These are phyloP conservation scores for Funneliformis geosporum DNA, from an alignment of 192 early-diverging fungal genomes.

Conservation along the genomic window DNA sequence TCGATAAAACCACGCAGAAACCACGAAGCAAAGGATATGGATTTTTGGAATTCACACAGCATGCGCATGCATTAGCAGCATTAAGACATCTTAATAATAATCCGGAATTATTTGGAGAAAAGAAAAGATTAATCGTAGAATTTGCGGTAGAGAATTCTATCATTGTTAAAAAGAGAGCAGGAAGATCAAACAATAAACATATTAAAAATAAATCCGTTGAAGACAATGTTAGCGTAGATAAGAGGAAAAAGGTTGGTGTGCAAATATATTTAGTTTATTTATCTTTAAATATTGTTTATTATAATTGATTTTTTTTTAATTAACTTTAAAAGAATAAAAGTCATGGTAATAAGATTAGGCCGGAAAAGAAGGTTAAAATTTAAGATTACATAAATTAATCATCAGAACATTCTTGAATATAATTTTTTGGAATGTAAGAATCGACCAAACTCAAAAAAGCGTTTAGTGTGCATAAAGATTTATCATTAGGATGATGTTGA, in stretches of 20 bases:
- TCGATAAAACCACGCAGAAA: conserved; percentile 72
- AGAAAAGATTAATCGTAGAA: conserved; percentile 80
- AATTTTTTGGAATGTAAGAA: conserved; percentile 40
- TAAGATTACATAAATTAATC: neutral
- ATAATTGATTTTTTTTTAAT: neutral
- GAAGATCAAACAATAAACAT: conserved; percentile 19
- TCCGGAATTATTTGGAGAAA: conserved; percentile 62
- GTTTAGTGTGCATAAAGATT: conserved; percentile 41
- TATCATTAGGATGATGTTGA: conserved; percentile 38
- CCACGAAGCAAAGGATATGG: conserved; percentile 84
- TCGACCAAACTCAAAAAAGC: conserved; percentile 41
- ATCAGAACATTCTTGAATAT: conserved; percentile 38
- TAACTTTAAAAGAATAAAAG: too few relatives aligned
- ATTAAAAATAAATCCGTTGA: neutral
- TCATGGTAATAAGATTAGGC: too few relatives aligned
- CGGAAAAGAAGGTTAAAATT: too few relatives aligned
- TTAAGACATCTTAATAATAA: conserved; percentile 90
- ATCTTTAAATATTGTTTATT: neutral
- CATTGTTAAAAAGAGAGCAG: conserved; percentile 68
- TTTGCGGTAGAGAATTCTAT: conserved; percentile 90
- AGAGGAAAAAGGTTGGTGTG: neutral
- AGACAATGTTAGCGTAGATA: neutral
- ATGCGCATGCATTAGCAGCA: conserved; percentile 91
- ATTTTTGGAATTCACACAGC: conserved; percentile 87
- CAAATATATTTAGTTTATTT: neutral